phyloP scores from a whole-genome alignment of 352 stramenopile species.

The Globisporangium recalcitrans region DNA sequence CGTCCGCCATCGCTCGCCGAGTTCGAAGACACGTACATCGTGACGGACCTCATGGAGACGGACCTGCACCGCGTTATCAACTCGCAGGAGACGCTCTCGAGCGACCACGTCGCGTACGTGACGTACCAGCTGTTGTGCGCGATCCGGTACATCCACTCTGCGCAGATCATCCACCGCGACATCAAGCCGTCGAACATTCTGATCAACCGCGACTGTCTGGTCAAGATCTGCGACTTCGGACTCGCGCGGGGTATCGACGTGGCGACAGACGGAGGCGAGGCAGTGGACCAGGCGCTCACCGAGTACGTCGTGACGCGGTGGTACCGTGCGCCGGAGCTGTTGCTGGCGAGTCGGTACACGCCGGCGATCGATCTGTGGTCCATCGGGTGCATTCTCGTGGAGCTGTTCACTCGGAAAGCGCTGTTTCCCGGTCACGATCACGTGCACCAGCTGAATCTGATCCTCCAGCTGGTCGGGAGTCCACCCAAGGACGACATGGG shows the following conservation, averaged over 20 bases:
- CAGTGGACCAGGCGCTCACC: conserved; percentile 56
- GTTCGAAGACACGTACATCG: conserved; percentile 86
- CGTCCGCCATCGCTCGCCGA: conserved; percentile 55
- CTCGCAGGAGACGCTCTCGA: conserved; percentile 57
- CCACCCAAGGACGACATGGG: conserved; percentile 56
- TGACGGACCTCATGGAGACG: conserved; percentile 81
- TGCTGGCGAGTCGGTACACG: conserved; percentile 94
- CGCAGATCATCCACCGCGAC: conserved; percentile 86
- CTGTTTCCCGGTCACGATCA: conserved; percentile 82
- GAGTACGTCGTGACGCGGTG: conserved; percentile 94
- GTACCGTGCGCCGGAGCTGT: conserved; percentile 91
- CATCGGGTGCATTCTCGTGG: conserved; percentile 98
- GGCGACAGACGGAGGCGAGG: conserved; percentile 27
- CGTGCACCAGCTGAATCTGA: conserved; percentile 88
- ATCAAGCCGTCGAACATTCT: conserved; percentile 97
- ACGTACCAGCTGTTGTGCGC: conserved; percentile 81
- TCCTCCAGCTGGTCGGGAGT: conserved; percentile 67
- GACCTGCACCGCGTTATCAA: conserved; percentile 81
- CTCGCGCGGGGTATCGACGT: conserved; percentile 74
- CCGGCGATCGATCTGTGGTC: conserved; percentile 94
- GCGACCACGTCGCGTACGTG: conserved; percentile 79
- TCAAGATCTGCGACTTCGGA: conserved; percentile 90
- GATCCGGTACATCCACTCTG: conserved; percentile 83
- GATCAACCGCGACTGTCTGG: conserved; percentile 88
- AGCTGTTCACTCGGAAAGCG: conserved; percentile 91